These are phyloP conservation scores for Protea cynaroides DNA, from an alignment of 164 flowering plant genomes.

Conservation along the genomic window DNA sequence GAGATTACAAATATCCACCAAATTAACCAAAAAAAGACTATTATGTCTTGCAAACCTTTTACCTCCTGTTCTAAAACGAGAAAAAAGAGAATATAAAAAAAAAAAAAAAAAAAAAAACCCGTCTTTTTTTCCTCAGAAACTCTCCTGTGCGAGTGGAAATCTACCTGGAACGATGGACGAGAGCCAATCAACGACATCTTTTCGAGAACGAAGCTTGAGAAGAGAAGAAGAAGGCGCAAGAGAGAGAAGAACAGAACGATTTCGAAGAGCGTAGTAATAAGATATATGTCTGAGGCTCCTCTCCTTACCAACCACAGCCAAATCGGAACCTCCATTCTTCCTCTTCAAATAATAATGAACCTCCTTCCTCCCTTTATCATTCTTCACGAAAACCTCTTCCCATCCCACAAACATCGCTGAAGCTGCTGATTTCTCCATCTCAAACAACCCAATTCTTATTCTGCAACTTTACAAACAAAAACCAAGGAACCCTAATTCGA, in stretches of 20 bases:
- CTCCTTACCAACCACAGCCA: conserved; percentile 74
- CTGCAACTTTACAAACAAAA: not conserved
- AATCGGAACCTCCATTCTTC: conserved; percentile 45
- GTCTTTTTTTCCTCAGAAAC: not conserved
- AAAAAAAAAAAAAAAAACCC: not conserved
- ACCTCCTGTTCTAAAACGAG: not conserved
- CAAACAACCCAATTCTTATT: not conserved
- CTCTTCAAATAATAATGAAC: conserved; percentile 58
- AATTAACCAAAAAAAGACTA: not conserved
- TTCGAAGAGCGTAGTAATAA: conserved; percentile 29
- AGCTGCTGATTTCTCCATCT: conserved; percentile 6
- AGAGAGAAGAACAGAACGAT: conserved; percentile 7
- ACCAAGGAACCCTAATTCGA: not conserved
- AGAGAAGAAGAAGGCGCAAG: not conserved
- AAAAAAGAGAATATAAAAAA: not conserved
- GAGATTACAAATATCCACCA: not conserved
- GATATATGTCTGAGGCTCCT: conserved; percentile 54
- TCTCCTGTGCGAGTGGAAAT: not conserved
- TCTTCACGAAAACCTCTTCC: conserved; percentile 59
- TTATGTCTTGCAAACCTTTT: not conserved
- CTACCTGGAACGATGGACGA: conserved; percentile 54
- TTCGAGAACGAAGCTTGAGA: conserved; percentile 42
- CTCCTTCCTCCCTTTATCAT: conserved; percentile 54
- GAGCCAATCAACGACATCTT: conserved; percentile 73
- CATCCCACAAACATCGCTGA: conserved; percentile 37